A percentile compares a stretch with the other conserved stretches of the same genome.
These are phyloP conservation scores for Lepiota brunneoincarnata DNA, from an alignment of 768 basidiomycete genomes.

Conservation along the genomic window DNA sequence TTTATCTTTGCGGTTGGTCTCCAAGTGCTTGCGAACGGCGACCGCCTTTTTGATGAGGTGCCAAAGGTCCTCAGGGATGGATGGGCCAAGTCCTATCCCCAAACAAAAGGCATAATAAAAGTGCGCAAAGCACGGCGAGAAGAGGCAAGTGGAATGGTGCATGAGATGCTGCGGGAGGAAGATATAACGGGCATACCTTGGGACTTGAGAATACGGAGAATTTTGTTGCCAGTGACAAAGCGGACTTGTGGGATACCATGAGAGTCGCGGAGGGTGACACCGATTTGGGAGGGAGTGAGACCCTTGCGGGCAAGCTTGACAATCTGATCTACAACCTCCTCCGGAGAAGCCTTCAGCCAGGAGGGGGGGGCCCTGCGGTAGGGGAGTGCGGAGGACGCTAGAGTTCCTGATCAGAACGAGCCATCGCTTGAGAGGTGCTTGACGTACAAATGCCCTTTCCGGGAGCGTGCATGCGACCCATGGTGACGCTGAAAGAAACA, in stretches of 20 bases:
- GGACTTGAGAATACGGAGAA: conserved; percentile 94
- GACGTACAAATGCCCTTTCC: conserved; percentile 98
- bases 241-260: conserved; percentile 98
- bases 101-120: conserved; percentile 45
- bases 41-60: conserved; percentile 99
- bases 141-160: conserved; percentile 18
- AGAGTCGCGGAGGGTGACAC: conserved; percentile 96
- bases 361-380: conserved; percentile 93
- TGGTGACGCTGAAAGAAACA: conserved; percentile 40
- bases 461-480: conserved; percentile 99
- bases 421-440: conserved; percentile 4
- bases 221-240: conserved; percentile 99
- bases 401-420: neutral
- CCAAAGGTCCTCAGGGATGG: conserved; percentile 99
- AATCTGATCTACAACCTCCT: conserved; percentile 96
- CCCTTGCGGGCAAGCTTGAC: conserved; percentile 97
- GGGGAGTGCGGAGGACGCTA: conserved; percentile 93
- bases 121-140: conserved; percentile 15
- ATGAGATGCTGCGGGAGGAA: conserved; percentile 21
- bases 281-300: conserved; percentile 96
- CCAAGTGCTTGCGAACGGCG: conserved; percentile 97
- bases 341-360: conserved; percentile 96
- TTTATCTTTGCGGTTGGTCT: conserved; percentile 98
- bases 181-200: conserved; percentile 58
- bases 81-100: conserved; percentile 89